Evolutionary conservation across 73 alveolate genomes (phyloP).

Genomic region (Paramecium sonneborni): DNA sequence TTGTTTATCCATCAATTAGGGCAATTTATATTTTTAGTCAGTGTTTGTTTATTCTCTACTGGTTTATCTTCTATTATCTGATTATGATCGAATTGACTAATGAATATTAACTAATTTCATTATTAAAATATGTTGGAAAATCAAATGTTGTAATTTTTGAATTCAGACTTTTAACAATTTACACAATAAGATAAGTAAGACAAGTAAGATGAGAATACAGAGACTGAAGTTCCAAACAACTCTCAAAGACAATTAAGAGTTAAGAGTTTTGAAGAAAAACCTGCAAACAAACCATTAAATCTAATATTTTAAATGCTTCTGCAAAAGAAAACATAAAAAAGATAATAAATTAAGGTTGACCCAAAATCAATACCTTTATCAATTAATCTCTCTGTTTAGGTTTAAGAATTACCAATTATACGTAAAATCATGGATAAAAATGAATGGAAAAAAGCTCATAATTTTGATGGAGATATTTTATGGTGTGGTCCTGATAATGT

Average conservation of each 20-base stretch:
- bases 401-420: conserved; percentile 45
- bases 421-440: conserved; percentile 57
- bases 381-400: conserved; percentile 25
- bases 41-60: not conserved
- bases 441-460: conserved; percentile 68
- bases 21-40: not conserved
- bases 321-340: conserved; percentile 25
- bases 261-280: conserved; percentile 28
- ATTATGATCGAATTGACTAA: not conserved
- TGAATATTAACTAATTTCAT: not conserved
- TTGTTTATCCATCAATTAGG: not conserved
- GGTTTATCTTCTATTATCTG: not conserved
- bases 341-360: conserved; percentile 31
- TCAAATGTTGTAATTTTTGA: conserved; percentile 45
- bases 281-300: not conserved
- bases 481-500: conserved; percentile 70
- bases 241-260: not conserved
- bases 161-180: conserved; percentile 37
- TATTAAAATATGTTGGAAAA: conserved; percentile 41
- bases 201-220: not conserved
- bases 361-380: not conserved
- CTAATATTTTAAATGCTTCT: not conserved
- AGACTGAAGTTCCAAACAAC: not conserved
- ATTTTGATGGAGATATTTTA: conserved; percentile 63
- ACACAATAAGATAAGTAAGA: conserved; percentile 14